phyloP scores from a whole-genome alignment of 176 grass and related monocot genomes.

The Oryza punctata region DNA sequence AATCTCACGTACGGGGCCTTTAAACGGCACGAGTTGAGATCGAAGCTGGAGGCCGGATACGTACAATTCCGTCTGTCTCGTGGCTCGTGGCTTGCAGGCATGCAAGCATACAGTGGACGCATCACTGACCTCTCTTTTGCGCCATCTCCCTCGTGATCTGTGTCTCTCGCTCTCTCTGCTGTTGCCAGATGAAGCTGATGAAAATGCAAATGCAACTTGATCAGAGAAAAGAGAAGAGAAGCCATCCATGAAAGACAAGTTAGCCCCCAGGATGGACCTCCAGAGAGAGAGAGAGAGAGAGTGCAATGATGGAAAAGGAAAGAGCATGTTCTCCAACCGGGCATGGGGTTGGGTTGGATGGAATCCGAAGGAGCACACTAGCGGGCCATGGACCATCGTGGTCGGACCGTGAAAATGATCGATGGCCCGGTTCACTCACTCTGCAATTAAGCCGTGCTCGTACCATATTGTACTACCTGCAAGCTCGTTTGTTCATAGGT shows the following conservation, averaged over 20 bases:
- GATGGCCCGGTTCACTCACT: not conserved
- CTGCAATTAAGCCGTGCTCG: not conserved
- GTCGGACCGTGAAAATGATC: constrained; percentile 27
- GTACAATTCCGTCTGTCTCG: not conserved
- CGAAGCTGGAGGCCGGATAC: not conserved
- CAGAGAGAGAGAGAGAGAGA: not conserved
- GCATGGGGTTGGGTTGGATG: not conserved
- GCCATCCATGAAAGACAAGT: constrained; percentile 21
- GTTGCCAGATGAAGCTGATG: constrained; percentile 34
- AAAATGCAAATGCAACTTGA: not conserved
- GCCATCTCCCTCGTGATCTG: constrained; percentile 35
- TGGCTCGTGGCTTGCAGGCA: not conserved
- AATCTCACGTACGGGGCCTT: no score
- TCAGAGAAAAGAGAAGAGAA: not conserved
- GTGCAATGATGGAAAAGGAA: not conserved
- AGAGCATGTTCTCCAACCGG: constrained; percentile 4
- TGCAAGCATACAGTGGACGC: not conserved
- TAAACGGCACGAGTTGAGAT: not conserved
- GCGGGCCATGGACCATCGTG: constrained; percentile 14
- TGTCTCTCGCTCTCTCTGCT: not conserved
- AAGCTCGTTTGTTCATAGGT: not conserved
- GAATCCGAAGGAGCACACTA: constrained; percentile 6
- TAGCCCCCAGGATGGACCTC: not conserved
- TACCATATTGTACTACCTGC: not conserved
- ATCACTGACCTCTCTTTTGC: constrained; percentile 13